Evolutionary conservation across 306 rosid genomes (phyloP), one percentile per base, ranked within the genome.

Genomic region (Gynostemma pentaphyllum): DNA sequence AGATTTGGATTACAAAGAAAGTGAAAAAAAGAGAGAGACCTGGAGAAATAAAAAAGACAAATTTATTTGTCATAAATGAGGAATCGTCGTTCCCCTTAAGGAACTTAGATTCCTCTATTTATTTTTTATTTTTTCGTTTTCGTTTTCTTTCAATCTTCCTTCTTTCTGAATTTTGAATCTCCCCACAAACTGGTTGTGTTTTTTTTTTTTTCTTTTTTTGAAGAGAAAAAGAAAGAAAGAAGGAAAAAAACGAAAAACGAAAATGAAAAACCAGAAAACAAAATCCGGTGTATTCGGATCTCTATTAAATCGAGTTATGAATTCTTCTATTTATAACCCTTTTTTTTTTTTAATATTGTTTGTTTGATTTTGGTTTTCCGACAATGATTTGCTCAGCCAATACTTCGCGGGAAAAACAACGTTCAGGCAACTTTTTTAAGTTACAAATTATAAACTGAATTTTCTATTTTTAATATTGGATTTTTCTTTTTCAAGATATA

Each of bases 71-170:
- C 82, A 63, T 60, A 41, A 50, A 79, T 0, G 83, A 82, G 79
- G 86, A 77, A 72, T 57, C 85, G 50, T 73, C 68, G 83, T 82
- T 77, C 87, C 90, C 14, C 5, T 30, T n/a, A 53, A 62, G 85
- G 86, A 83, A 87, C 82, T 46, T 44, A 3, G 90, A 80, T 78
- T 80, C 90, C 90, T 84, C 82, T 44, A 61, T 41, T 16, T 56
- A 30, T 6, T 22, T 44, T 16, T n/a, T n/a, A n/a, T n/a, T n/a
- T n/a, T n/a, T n/a, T n/a, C n/a, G n/a, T n/a, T n/a, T n/a, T n/a
- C n/a, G n/a, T n/a, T 29, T 15, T 28, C 13, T 32, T 34, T 56
- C 30, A 19, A 23, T 5, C 15, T 32, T 28, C 49, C 1, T 30
- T 8, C 24, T n/a, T 7, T 40, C 34, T 19, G 66, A 37, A 12